Base-by-base conservation (phyloP, 257 asterid species). In the Thymus mandschuricus region DNA sequence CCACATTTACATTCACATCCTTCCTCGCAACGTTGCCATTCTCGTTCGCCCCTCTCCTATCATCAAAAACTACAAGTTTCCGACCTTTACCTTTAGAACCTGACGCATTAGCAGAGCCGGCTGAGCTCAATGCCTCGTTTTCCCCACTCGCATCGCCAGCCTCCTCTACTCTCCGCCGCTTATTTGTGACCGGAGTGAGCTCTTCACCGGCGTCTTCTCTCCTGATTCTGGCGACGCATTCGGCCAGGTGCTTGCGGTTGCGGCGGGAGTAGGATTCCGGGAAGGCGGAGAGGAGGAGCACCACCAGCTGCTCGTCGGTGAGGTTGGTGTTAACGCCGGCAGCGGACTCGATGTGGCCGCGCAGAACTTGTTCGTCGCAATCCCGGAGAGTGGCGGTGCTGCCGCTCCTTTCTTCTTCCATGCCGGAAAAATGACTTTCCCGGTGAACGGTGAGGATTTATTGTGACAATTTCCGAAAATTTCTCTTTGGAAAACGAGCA, bases 311-410 rank as follows among this genome's bases (percentile, higher is more conserved):
- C 10, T 5, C 44, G 28, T 11, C 9, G 28, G 27, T 31, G 41
- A 31, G 28, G 10, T 11, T 33, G 43, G 61, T 31, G 31, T 58
- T 33, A 5, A 15, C 44, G 28, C 44, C 44, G 44, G 44, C 64
- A 28, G 43, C 64, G 44, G 64, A 58, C 10, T 31, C 44, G 28
- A 58, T 12, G 64, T 58, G 64, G 43, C 44, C 13, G 64, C 63
- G 43, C 21, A 58, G 15, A 31, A 5, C 43, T 10, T 31, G 3
- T 58, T 58, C 64, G 33, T 58, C 40, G 40, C 40, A 35, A 2
- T 3, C 5, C 2, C 40, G 40, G 40, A 35, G 40, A 35, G 40
- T 35, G 5, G 3, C 40, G 48, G 11, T 10, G 48, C 48, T 43
- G 48, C 48, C 48, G 48, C 40, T 35, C 40, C 8, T 43, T 35